Base-by-base conservation (phyloP, 805 yeast genomes). In the Ogataea dorogensis region DNA sequence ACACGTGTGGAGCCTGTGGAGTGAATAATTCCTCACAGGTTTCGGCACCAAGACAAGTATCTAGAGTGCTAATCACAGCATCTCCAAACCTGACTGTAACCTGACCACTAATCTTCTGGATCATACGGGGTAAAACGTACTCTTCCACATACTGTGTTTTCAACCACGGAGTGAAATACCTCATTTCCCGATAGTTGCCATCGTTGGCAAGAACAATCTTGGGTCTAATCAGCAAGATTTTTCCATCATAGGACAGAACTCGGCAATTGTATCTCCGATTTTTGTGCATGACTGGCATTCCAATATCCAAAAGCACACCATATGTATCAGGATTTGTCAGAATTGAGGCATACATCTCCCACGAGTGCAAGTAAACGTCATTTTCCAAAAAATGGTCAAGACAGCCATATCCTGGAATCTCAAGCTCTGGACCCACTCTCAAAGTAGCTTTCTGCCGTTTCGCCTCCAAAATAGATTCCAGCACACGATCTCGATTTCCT, bases 21-120 rank as follows among this genome's bases (percentile, higher is more conserved):
- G 99, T 93, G 61, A 93, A 93, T 39, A 93, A 68, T 61, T 93
- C 99, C 59, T 93, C 99, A 61, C 99, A 93, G 0, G 99, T 94
- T 62, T 93, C 99, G 28, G 91, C 86, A n/a, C 99, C 99, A 38
- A 93, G 71, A 28, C 83, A 80, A 0, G 98, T 87, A 52, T 89
- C 97, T 40, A 77, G 57, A 1, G 96, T 84, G 34, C 83, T 77
- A 28, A 93, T 67, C 4, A 86, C 84, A 38, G 94, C 94, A 67
- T 93, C 98, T 33, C 99, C 99, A 61, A 93, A 80, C 18, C 74
- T 75, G 10, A 86, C 94, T 9, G 67, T 61, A 17, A 61, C 46
- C 59, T 88, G 96, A 12, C 79, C 81, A 0, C 89, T 77, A 30
- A 82, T 58, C 43, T 70, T 68, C 43, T 76, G 77, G 36, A 93